Percentiles rank a stretch among this genome's conserved stretches.
These are phyloP conservation scores for Oropetium thomaeum DNA, from an alignment of 176 grass and related monocot species.

Conservation along the genomic window DNA sequence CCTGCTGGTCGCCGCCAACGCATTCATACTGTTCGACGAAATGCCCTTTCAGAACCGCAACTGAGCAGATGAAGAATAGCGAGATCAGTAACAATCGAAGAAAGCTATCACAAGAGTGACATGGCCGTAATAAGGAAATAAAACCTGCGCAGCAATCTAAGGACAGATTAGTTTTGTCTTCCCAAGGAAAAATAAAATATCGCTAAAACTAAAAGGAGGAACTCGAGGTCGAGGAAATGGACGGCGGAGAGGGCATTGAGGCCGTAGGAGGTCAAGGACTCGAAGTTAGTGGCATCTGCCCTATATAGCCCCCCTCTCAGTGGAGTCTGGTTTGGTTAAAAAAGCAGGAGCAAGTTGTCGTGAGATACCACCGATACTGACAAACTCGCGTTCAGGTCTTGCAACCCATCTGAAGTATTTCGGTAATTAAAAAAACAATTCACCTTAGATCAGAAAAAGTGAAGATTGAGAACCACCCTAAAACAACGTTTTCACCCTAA, in stretches of 20 bases:
- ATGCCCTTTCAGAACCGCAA: neutral
- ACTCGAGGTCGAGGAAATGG: neutral
- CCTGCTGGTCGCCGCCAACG: conserved; percentile 71
- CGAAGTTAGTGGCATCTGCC: neutral
- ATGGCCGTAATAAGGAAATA: conserved; percentile 5
- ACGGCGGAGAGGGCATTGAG: neutral
- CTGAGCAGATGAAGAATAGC: conserved; percentile 9
- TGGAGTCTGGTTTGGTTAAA: neutral
- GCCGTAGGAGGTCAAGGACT: neutral
- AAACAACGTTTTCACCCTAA: neutral
- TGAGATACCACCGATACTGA: neutral
- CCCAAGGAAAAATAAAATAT: neutral
- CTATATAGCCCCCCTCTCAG: neutral
- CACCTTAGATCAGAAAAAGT: neutral
- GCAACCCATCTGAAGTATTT: neutral
- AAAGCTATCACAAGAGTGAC: neutral
- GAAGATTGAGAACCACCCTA: neutral
- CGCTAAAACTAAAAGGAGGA: neutral
- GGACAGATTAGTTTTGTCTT: conserved; percentile 29
- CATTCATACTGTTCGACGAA: conserved; percentile 61
- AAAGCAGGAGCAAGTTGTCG: neutral
- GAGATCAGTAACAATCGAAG: neutral
- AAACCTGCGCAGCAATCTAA: neutral
- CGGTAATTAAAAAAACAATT: neutral
- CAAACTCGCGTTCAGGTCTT: neutral